Percentiles rank a stretch among this genome's conserved stretches.
These are phyloP conservation scores for Lipomyces mesembrius DNA, from an alignment of 805 yeast species.

Conservation along the genomic window DNA sequence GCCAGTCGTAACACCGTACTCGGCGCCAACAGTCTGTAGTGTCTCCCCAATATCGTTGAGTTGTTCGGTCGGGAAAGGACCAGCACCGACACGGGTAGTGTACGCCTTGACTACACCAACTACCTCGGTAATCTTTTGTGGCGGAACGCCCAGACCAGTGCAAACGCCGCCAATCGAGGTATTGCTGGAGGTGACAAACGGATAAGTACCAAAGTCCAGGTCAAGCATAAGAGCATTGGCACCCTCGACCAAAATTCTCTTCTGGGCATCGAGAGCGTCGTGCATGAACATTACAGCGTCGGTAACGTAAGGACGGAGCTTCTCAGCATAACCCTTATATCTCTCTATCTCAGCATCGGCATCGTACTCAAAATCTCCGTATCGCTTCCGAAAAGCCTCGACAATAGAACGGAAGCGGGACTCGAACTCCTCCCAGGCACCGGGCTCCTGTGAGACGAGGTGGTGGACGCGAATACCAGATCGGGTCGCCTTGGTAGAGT, in stretches of 20 bases:
- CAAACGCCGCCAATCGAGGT: conserved; percentile 98
- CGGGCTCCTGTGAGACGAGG: conserved; percentile 84
- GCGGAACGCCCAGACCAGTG: conserved; percentile 97
- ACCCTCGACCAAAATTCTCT: conserved; percentile 93
- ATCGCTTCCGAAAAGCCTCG: conserved; percentile 82
- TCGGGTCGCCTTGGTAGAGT: conserved; percentile 94
- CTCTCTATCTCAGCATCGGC: conserved; percentile 75
- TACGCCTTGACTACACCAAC: conserved; percentile 98
- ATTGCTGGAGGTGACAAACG: conserved; percentile 92
- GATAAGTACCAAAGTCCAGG: conserved; percentile 97
- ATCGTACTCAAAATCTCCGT: conserved; percentile 91
- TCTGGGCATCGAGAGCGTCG: conserved; percentile 73
- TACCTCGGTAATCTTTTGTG: conserved; percentile 73
- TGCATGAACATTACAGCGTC: conserved; percentile 82
- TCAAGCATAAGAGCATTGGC: conserved; percentile 98
- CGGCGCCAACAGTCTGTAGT: conserved; percentile 90
- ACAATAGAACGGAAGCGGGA: conserved; percentile 74
- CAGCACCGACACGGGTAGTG: conserved; percentile 98
- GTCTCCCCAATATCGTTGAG: conserved; percentile 83
- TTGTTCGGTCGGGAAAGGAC: conserved; percentile 99
- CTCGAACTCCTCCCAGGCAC: conserved; percentile 91
- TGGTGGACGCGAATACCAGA: conserved; percentile 97
- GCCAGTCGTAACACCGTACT: conserved; percentile 97
- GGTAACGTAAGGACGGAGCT: conserved; percentile 86
- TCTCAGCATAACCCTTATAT: conserved; percentile 74